phyloP scores from a whole-genome alignment of 306 rosid species.

The Geum urbanum region DNA sequence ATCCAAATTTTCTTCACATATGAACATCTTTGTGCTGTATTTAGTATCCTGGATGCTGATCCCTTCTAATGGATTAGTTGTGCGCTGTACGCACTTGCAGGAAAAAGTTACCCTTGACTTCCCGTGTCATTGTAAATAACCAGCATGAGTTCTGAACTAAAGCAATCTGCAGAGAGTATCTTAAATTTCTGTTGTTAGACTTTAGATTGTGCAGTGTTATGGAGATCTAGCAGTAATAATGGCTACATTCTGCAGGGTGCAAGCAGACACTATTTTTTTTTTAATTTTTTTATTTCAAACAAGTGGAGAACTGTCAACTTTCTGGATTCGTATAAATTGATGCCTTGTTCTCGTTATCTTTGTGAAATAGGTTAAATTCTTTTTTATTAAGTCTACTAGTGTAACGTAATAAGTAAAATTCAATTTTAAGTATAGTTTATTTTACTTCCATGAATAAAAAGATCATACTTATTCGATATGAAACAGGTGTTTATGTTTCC shows the following conservation, averaged over 20 bases:
- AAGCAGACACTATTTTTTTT: not conserved
- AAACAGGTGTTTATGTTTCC: not conserved
- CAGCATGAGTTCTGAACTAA: not conserved
- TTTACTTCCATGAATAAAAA: slow-evolving; percentile 1
- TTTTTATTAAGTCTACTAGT: too few species aligned
- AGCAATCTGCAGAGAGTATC: not conserved
- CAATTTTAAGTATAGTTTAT: too few species aligned
- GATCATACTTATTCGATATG: not conserved
- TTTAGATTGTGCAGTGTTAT: not conserved
- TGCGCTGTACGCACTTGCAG: not conserved
- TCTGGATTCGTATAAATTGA: not conserved
- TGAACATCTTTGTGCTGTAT: not conserved
- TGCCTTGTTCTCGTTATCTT: not conserved
- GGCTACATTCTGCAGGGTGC: not conserved
- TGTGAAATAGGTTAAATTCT: not conserved
- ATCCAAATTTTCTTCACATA: not conserved
- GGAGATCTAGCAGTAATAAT: not conserved
- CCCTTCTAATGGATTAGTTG: not conserved
- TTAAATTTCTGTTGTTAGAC: not conserved
- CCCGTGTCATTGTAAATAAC: not conserved
- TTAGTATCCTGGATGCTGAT: not conserved
- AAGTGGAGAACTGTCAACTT: too few species aligned
- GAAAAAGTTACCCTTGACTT: not conserved
- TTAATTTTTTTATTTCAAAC: not conserved
- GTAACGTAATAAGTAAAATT: too few species aligned